A percentile compares a stretch with the other conserved stretches of the same genome.
Conservation (phyloP, 1,284 basidiomycete species). For the Ceratobasidium sp. region DNA sequence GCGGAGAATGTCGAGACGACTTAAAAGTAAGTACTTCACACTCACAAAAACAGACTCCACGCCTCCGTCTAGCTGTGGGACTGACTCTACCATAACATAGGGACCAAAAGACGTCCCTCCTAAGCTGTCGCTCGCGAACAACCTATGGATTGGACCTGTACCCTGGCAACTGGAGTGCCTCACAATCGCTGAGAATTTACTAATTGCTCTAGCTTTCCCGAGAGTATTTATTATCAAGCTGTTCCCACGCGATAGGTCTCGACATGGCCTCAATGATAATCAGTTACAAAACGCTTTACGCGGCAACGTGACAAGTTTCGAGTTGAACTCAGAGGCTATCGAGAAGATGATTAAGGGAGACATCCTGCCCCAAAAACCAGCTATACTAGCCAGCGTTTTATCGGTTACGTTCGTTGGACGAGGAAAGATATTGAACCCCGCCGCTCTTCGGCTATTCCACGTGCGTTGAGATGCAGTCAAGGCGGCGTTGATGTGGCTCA, state of each 20-base stretch:
- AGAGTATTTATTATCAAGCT: constrained; percentile 58
- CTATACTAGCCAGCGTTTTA: constrained; percentile 57
- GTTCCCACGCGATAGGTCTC: constrained; percentile 52
- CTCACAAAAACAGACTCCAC: too few species aligned
- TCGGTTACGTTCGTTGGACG: constrained; percentile 58
- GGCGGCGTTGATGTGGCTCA: too few species aligned
- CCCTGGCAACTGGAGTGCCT: constrained; percentile 53
- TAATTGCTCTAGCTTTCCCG: constrained; percentile 54
- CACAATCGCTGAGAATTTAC: constrained; percentile 55
- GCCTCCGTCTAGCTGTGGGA: too few species aligned
- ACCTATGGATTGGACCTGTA: constrained; percentile 59
- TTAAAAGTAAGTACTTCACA: too few species aligned
- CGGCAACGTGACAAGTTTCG: constrained; percentile 59
- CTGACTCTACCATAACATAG: too few species aligned
- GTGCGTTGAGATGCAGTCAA: constrained; percentile 50
- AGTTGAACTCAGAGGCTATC: constrained; percentile 53
- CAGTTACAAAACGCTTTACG: constrained; percentile 55
- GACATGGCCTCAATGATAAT: constrained; percentile 47
- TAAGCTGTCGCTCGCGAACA: constrained; percentile 56
- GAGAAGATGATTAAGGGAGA: constrained; percentile 56
- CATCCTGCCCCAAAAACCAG: constrained; percentile 56
- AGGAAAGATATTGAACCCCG: constrained; percentile 53
- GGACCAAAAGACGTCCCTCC: constrained; percentile 46
- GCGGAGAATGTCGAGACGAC: background rate
- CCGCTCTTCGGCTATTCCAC: constrained; percentile 53